phyloP scores from a whole-genome alignment of 805 yeast species.

The Kodamaea kakaduensis region DNA sequence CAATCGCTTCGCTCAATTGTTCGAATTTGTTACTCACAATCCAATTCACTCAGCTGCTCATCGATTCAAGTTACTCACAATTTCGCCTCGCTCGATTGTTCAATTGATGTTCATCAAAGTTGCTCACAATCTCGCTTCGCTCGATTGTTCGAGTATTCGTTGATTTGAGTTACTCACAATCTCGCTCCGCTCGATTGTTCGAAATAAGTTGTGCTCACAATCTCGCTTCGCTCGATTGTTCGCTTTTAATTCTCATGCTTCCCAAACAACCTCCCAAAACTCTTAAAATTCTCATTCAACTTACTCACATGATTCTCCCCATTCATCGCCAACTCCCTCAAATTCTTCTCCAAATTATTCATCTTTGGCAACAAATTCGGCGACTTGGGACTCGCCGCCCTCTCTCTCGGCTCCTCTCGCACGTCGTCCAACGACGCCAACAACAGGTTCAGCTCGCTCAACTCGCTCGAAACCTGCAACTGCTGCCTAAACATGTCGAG shows the following conservation, averaged over 20 bases:
- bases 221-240: no score
- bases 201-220: background rate
- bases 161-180: background rate
- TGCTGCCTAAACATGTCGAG: slow-evolving; percentile 37
- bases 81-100: no score
- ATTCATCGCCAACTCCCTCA: slow-evolving; percentile 43
- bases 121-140: no score
- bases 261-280: slow-evolving; percentile 52
- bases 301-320: slow-evolving; percentile 62
- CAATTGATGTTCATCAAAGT: no score
- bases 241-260: slow-evolving; percentile 28
- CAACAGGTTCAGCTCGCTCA: slow-evolving; percentile 28
- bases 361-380: slow-evolving; percentile 30
- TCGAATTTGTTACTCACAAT: no score
- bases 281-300: slow-evolving; percentile 62
- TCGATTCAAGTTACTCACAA: no score
- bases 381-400: slow-evolving; percentile 14
- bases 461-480: slow-evolving; percentile 22
- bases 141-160: no score
- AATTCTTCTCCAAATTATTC: slow-evolving; percentile 42
- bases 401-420: slow-evolving; percentile 9
- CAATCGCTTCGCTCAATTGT: no score
- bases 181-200: background rate
- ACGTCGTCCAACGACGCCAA: slow-evolving; percentile 28
- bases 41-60: no score